A percentile compares a stretch with the other conserved stretches of the same genome.
phyloP scores from a whole-genome alignment of 495 filamentous ascomycete genomes.

The Xylaria intraflava region DNA sequence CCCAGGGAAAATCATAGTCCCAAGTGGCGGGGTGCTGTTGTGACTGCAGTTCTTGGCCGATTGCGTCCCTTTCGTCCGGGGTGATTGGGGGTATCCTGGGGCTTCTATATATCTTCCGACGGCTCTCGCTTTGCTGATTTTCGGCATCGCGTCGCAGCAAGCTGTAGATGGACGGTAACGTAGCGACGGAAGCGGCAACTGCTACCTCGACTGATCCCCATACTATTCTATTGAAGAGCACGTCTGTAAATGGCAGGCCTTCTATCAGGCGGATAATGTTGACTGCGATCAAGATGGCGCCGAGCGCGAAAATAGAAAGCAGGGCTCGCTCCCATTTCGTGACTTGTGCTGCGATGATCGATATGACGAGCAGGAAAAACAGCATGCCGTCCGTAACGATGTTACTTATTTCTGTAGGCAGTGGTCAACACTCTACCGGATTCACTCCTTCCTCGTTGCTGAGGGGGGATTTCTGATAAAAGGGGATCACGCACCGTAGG shows the following conservation, averaged over 20 bases:
- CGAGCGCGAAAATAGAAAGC: not conserved
- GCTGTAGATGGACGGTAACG: conserved; percentile 1
- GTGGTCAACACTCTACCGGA: not conserved
- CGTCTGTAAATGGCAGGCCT: not conserved
- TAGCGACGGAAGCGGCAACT: conserved; percentile 1
- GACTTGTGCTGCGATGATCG: not conserved
- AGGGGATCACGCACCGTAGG: conserved; percentile 3
- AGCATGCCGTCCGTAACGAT: not conserved
- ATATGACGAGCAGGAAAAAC: not conserved
- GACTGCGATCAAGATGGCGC: not conserved
- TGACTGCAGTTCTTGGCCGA: not conserved
- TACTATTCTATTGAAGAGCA: not conserved
- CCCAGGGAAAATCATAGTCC: not conserved
- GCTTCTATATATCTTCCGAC: not conserved
- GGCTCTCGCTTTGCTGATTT: not conserved
- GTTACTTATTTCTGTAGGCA: conserved; percentile 3
- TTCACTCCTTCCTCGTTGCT: too few species aligned
- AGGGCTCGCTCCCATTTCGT: not conserved
- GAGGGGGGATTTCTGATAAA: not conserved
- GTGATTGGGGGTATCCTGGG: not conserved
- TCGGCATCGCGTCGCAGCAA: not conserved
- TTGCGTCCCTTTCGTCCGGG: not conserved
- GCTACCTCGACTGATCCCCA: conserved; percentile 5
- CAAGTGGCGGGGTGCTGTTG: not conserved
- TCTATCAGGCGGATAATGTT: not conserved